Conservation (phyloP, 2,329 filamentous ascomycete species). For the Epichloe hybrida region DNA sequence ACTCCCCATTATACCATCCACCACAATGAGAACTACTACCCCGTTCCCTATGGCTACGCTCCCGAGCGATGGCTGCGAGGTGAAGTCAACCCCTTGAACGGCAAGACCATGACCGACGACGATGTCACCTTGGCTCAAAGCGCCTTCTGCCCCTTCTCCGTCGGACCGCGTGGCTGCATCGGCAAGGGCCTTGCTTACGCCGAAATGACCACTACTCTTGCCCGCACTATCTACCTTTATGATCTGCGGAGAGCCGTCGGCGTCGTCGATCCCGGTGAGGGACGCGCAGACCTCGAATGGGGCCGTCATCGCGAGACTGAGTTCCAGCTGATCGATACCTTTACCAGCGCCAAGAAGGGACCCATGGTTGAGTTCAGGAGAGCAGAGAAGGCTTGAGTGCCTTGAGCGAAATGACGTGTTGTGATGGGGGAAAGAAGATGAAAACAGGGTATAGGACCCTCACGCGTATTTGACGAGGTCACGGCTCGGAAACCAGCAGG, state of each 20-base stretch:
- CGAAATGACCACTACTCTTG: conserved; percentile 51
- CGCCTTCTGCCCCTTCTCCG: conserved; percentile 63
- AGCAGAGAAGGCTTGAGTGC: conserved; percentile 11
- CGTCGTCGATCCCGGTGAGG: conserved; percentile 39
- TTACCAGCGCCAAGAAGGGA: conserved; percentile 61
- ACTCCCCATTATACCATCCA: conserved; percentile 56
- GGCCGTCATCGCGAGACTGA: conserved; percentile 43
- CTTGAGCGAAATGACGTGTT: neutral
- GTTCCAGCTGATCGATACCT: conserved; percentile 59
- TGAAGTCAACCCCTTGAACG: conserved; percentile 22
- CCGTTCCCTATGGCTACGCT: conserved; percentile 41
- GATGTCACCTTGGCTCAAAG: conserved; percentile 43
- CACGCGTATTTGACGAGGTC: no score
- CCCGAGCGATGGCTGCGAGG: conserved; percentile 54
- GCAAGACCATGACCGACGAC: conserved; percentile 30
- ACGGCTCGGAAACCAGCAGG: no score
- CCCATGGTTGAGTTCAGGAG: conserved; percentile 49
- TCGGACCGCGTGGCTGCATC: conserved; percentile 58
- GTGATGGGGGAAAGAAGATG: no score
- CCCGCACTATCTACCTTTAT: conserved; percentile 46
- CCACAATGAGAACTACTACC: conserved; percentile 50
- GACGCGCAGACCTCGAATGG: conserved; percentile 32
- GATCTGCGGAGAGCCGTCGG: conserved; percentile 41
- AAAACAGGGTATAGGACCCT: no score
- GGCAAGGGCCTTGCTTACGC: conserved; percentile 56